Evolutionary conservation across 116 monocot genomes (phyloP), one percentile per base, ranked within the genome.

Genomic region (Dioscorea cayenensis): DNA sequence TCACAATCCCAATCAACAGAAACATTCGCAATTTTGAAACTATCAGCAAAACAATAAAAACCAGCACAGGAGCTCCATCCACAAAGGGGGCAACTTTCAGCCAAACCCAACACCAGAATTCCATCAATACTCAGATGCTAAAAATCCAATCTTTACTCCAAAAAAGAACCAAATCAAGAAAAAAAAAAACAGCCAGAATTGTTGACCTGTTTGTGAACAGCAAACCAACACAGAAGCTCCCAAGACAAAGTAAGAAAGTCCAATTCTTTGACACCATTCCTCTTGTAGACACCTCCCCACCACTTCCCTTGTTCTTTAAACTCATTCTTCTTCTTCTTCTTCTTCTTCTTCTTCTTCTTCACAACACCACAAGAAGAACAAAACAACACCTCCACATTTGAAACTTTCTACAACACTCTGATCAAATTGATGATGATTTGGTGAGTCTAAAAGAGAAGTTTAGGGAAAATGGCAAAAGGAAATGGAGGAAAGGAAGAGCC

Each of bases 191-290:
- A 65, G 25, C 66, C 11, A 32, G 25, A 37, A 37, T 51, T 59
- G 7, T 29, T 21, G n/a, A 71, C 97, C 90, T 88, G 73, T 90
- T 87, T 23, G 93, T 97, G 78, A 95, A 90, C 65, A 95, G 76
- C 20, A 95, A 89, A 5, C 92, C 95, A 10, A 66, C 70, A 64
- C 95, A 92, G 73, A 95, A 95, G 77, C 95, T 92, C 16, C 92
- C 87, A 36, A 95, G 59, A 76, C 92, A 95, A 65, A 95, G 74
- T 68, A 85, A 75, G 12, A 92, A 67, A 32, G 92, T 87, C 95
- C 87, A 95, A 80, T 80, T 89, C 72, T 51, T 83, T 0, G 95
- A 89, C 37, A 85, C 83, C 75, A 81, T 71, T 1, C 69, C 75
- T 55, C 49, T 81, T 20, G 76, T 35, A 3, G 70, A 49, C 29